Conservation (phyloP, 805 yeast species). For the Wickerhamiella australiensis region DNA sequence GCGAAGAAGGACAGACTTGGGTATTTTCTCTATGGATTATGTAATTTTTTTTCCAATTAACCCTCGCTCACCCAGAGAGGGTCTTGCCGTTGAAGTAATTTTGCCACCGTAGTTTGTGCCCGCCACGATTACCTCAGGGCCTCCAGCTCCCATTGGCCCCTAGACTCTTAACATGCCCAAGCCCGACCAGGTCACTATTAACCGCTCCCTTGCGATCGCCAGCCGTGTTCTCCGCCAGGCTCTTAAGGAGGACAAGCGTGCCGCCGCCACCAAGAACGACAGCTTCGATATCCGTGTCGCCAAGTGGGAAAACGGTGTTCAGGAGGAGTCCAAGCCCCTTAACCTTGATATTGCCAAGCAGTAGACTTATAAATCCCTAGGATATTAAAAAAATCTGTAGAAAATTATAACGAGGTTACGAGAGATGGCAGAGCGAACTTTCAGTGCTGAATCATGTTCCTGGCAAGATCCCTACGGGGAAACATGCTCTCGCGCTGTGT, state of each 20-base stretch:
- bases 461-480: neutral
- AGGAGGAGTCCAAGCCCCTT: conserved; percentile 22
- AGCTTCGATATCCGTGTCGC: conserved; percentile 61
- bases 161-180: conserved; percentile 20
- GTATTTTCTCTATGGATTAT: neutral
- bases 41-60: neutral
- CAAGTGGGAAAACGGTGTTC: conserved; percentile 55
- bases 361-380: neutral
- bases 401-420: neutral
- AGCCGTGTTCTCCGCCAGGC: conserved; percentile 81
- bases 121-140: conserved; percentile 7
- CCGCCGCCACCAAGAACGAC: conserved; percentile 56
- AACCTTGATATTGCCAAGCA: conserved; percentile 16
- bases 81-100: neutral
- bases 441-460: conserved; percentile 7
- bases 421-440: neutral
- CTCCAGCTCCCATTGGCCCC: conserved; percentile 9
- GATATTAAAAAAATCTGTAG: neutral
- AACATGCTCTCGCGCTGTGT: neutral
- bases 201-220: conserved; percentile 82
- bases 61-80: neutral
- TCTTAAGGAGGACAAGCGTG: conserved; percentile 74
- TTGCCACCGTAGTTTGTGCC: conserved; percentile 1
- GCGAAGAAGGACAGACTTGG: too few relatives aligned
- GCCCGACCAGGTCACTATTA: conserved; percentile 39